These are phyloP conservation scores for Mucor indicus DNA, from an alignment of 371 early-diverging fungal genomes.

Conservation along the genomic window DNA sequence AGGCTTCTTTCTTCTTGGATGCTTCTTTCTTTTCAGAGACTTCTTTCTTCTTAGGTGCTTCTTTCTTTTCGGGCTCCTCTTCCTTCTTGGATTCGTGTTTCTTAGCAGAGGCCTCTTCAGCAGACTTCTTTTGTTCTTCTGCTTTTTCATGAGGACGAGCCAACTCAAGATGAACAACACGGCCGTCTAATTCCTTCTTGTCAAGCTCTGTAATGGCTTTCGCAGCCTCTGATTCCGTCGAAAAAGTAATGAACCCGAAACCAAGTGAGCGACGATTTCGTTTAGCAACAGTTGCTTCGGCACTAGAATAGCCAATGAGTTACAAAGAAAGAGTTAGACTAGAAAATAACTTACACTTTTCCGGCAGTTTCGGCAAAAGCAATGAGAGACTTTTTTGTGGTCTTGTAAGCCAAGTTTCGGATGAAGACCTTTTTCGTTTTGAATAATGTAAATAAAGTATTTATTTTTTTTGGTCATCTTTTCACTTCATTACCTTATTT, in stretches of 20 bases:
- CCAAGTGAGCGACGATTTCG: conserved; percentile 78
- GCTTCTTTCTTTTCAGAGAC: background rate
- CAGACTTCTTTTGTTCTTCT: no score
- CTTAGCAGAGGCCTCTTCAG: no score
- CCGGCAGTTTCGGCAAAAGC: conserved; percentile 73
- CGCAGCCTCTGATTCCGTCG: conserved; percentile 66
- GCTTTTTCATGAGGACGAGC: conserved; percentile 64
- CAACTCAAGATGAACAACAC: conserved; percentile 84
- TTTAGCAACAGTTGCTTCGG: conserved; percentile 72
- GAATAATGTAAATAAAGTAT: background rate
- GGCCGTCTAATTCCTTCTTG: conserved; percentile 74
- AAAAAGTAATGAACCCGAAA: conserved; percentile 91
- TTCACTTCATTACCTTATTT: conserved; percentile 13
- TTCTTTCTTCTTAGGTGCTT: no score
- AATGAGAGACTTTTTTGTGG: conserved; percentile 73
- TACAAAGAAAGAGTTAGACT: background rate
- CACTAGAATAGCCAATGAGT: conserved; percentile 8
- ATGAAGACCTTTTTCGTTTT: conserved; percentile 75
- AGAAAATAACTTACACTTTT: conserved; percentile 63
- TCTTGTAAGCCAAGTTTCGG: conserved; percentile 89
- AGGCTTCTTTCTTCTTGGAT: no score
- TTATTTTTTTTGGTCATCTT: no score
- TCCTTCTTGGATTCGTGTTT: no score
- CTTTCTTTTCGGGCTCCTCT: no score
- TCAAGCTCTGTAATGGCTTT: conserved; percentile 70